These are phyloP conservation scores for Neurospora crassa DNA, from an alignment of 2,329 filamentous ascomycete genomes.

Conservation along the genomic window DNA sequence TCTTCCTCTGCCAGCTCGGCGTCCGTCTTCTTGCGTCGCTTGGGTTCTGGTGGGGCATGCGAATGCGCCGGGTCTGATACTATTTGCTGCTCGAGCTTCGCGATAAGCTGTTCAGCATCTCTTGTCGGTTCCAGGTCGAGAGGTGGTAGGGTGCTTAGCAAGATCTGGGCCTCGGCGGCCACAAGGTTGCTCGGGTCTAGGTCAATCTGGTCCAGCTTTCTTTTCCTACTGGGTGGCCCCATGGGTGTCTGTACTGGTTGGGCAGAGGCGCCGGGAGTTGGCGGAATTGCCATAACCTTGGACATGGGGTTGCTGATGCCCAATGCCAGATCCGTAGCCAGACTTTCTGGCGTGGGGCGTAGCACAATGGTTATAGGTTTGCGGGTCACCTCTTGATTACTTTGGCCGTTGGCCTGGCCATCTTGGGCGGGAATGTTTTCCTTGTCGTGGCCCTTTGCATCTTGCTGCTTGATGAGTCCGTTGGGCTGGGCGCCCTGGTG, in stretches of 20 bases:
- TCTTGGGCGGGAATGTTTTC: conserved; percentile 48
- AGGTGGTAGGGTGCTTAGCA: conserved; percentile 63
- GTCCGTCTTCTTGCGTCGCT: conserved; percentile 84
- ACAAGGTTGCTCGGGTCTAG: conserved; percentile 65
- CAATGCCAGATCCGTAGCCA: conserved; percentile 60
- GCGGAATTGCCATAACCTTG: conserved; percentile 39
- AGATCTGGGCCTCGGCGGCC: conserved; percentile 65
- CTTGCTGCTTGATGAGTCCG: conserved; percentile 22
- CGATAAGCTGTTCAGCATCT: conserved; percentile 57
- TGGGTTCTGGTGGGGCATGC: conserved; percentile 68
- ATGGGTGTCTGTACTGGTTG: conserved; percentile 27
- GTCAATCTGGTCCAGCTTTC: conserved; percentile 64
- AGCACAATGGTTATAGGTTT: conserved; percentile 73
- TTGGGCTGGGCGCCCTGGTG: conserved; percentile 18
- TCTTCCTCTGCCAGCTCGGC: conserved; percentile 94
- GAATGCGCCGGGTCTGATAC: conserved; percentile 71
- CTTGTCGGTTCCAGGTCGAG: conserved; percentile 70
- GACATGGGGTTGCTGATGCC: neutral
- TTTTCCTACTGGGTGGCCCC: conserved; percentile 53
- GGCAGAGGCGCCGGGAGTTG: conserved; percentile 55
- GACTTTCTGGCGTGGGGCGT: conserved; percentile 68
- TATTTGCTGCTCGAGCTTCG: conserved; percentile 50
- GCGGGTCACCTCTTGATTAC: conserved; percentile 29
- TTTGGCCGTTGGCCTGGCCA: conserved; percentile 35
- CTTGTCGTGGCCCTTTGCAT: conserved; percentile 40